Conservation (phyloP, 2,329 filamentous ascomycete genomes). For the Madurella mycetomatis region DNA sequence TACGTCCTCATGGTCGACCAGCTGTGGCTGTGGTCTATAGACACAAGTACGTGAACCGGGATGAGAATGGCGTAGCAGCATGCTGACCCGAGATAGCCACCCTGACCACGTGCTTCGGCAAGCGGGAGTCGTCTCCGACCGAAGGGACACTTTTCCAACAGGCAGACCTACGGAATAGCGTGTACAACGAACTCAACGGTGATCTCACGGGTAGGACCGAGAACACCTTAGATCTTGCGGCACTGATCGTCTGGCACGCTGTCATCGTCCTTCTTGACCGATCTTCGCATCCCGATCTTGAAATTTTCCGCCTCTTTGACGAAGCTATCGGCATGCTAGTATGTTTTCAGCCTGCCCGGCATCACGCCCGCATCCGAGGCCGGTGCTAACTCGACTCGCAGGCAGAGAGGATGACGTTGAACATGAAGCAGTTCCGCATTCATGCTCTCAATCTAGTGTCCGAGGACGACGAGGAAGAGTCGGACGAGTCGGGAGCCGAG, state of each 20-base stretch:
- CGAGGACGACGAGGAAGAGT: slow-evolving; percentile 32
- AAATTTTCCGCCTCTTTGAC: slow-evolving; percentile 62
- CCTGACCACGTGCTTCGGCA: slow-evolving; percentile 51
- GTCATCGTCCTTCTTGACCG: slow-evolving; percentile 58
- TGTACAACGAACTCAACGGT: slow-evolving; percentile 63
- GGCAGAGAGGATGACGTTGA: slow-evolving; percentile 59
- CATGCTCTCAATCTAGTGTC: slow-evolving; percentile 46
- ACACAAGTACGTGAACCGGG: slow-evolving; percentile 40
- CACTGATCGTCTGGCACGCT: slow-evolving; percentile 57
- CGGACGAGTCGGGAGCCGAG: slow-evolving; percentile 28
- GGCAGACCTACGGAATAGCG: slow-evolving; percentile 58
- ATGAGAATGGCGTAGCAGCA: too few relatives aligned
- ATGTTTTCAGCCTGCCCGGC: slow-evolving; percentile 14
- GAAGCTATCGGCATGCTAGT: slow-evolving; percentile 62
- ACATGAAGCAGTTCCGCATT: slow-evolving; percentile 58
- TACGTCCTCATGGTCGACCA: slow-evolving; percentile 66
- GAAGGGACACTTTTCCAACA: slow-evolving; percentile 55
- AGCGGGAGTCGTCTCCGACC: slow-evolving; percentile 48
- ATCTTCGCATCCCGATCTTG: slow-evolving; percentile 56
- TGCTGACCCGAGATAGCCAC: slow-evolving; percentile 36
- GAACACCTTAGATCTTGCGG: slow-evolving; percentile 58
- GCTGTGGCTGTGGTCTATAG: slow-evolving; percentile 58
- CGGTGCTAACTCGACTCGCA: slow-evolving; percentile 27
- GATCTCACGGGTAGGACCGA: slow-evolving; percentile 59
- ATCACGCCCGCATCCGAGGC: not conserved